Conservation (phyloP, 108 stramenopile genomes). For the Cylindrotheca fusiformis region DNA sequence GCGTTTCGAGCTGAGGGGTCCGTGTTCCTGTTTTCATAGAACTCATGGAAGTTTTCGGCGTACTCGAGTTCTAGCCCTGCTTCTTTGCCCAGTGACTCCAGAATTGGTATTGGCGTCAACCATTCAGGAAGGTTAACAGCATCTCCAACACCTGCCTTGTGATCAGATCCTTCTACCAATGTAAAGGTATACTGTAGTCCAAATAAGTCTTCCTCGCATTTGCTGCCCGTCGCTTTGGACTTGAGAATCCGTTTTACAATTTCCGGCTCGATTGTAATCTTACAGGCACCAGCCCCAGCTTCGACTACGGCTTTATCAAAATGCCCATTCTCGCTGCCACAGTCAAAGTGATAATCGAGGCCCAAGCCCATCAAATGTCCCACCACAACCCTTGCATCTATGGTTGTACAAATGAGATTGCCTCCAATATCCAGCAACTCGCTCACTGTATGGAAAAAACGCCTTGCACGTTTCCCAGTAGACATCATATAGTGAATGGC, state of each 20-base stretch:
- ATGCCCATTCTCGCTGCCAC: slow-evolving; percentile 31
- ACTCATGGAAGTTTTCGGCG: slow-evolving; percentile 82
- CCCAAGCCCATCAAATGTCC: slow-evolving; percentile 77
- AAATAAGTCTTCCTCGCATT: slow-evolving; percentile 62
- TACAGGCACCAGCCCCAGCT: slow-evolving; percentile 71
- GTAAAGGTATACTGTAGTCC: slow-evolving; percentile 89
- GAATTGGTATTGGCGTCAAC: slow-evolving; percentile 75
- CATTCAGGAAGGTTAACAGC: slow-evolving; percentile 89
- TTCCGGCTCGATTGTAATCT: slow-evolving; percentile 62
- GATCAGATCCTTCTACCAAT: slow-evolving; percentile 75
- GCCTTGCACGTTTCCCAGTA: slow-evolving; percentile 70
- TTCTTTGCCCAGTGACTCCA: slow-evolving; percentile 62
- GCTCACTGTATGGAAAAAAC: slow-evolving; percentile 90
- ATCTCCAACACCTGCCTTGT: slow-evolving; percentile 77
- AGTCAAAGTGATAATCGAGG: slow-evolving; percentile 62
- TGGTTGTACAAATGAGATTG: slow-evolving; percentile 92
- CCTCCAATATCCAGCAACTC: slow-evolving; percentile 86
- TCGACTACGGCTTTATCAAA: slow-evolving; percentile 48
- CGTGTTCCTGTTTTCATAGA: slow-evolving; percentile 57
- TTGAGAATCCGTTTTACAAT: slow-evolving; percentile 55
- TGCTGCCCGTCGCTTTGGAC: slow-evolving; percentile 8
- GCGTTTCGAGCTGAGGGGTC: slow-evolving; percentile 60
- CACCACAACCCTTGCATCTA: slow-evolving; percentile 86
- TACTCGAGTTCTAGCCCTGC: slow-evolving; percentile 76
- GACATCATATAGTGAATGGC: slow-evolving; percentile 99